Percentiles rank a stretch among this genome's conserved stretches.
These are phyloP conservation scores for Protomyces lactucae-debilis DNA, from an alignment of 1,139 yeast genomes.

Conservation along the genomic window DNA sequence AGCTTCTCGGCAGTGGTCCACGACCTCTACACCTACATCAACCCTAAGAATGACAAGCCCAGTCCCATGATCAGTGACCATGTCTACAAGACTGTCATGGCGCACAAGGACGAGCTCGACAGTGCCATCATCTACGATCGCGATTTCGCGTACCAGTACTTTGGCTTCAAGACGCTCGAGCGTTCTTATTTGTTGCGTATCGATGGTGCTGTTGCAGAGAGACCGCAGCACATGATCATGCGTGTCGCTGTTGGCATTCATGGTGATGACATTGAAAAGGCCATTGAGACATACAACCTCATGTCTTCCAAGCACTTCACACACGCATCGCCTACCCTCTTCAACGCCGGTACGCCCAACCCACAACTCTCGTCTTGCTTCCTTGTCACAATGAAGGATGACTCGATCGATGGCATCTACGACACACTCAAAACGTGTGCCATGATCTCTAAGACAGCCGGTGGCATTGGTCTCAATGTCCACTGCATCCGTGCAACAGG, in stretches of 20 bases:
- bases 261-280: conserved; percentile 64
- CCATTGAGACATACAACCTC: conserved; percentile 71
- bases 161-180: conserved; percentile 83
- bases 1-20: conserved; percentile 75
- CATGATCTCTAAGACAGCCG: conserved; percentile 80
- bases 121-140: conserved; percentile 78
- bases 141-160: conserved; percentile 75
- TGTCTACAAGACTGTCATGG: conserved; percentile 57
- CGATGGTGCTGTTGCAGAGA: conserved; percentile 71
- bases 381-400: conserved; percentile 82
- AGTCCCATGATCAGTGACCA: conserved; percentile 81
- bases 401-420: conserved; percentile 84
- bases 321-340: conserved; percentile 84
- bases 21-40: conserved; percentile 66
- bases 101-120: conserved; percentile 65
- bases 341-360: conserved; percentile 83
- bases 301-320: conserved; percentile 83
- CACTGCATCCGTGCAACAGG: conserved; percentile 83
- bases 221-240: conserved; percentile 87
- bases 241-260: conserved; percentile 87
- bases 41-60: conserved; percentile 67
- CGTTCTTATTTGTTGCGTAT: conserved; percentile 72
- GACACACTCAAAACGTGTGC: conserved; percentile 84
- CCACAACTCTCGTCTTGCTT: conserved; percentile 89
- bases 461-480: conserved; percentile 82